These are phyloP conservation scores for Russula olivacea DNA, from an alignment of 768 basidiomycete species.

Conservation along the genomic window DNA sequence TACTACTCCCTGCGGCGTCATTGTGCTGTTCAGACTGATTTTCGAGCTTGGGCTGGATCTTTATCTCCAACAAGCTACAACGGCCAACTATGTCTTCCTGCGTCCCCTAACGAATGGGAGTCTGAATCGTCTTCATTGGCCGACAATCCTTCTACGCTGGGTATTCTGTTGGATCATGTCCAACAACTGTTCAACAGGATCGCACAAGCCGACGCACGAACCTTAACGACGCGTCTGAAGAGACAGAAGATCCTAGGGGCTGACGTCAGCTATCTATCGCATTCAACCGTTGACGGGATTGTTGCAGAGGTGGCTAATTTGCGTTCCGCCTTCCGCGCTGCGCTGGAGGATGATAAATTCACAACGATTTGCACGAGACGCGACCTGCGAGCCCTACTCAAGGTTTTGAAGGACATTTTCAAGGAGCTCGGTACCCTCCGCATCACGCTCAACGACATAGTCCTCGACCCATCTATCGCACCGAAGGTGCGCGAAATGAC, in stretches of 20 bases:
- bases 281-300: constrained; percentile 70
- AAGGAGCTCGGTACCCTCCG: constrained; percentile 77
- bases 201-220: constrained; percentile 73
- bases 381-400: constrained; percentile 79
- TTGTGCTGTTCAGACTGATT: constrained; percentile 66
- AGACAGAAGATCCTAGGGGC: constrained; percentile 83
- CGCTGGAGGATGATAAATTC: constrained; percentile 69
- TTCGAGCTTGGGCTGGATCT: constrained; percentile 28
- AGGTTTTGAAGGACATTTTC: constrained; percentile 79
- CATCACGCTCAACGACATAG: constrained; percentile 78
- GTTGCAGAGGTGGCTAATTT: constrained; percentile 62
- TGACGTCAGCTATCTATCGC: constrained; percentile 82
- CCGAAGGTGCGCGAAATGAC: constrained; percentile 63
- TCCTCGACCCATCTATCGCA: constrained; percentile 80
- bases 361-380: constrained; percentile 60
- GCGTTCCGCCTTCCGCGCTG: constrained; percentile 65
- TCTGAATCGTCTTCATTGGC: constrained; percentile 74
- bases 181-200: constrained; percentile 57
- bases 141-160: constrained; percentile 48
- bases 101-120: constrained; percentile 50
- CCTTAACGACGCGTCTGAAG: constrained; percentile 83
- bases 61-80: constrained; percentile 24
- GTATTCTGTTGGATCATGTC: constrained; percentile 57
- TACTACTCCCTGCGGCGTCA: background rate
- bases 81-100: constrained; percentile 33